Base-by-base conservation (phyloP, 306 rosid genomes). In the Lathyrus oleraceus region DNA sequence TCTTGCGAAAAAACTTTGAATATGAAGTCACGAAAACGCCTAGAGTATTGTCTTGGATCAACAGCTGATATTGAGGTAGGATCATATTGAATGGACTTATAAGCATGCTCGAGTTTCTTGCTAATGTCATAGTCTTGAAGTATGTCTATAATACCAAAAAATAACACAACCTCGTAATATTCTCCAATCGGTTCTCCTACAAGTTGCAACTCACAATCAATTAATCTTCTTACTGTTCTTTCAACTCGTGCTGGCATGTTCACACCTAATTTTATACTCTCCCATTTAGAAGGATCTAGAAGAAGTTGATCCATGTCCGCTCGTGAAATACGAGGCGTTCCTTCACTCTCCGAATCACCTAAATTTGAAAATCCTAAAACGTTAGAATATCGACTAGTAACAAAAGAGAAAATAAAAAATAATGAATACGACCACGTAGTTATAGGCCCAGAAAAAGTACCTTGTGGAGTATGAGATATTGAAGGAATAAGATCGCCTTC, bases 51-150 rank as follows among this genome's bases (percentile, higher is more conserved):
- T 39, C 59, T 87, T 1, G 98, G 98, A 85, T 92, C 98, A 23
- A 92, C 98, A 0, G 96, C 96, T 19, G 96, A 92, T 42, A 92
- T 91, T 13, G 90, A 88, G 19, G 90, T 86, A 10, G 95, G 87
- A 17, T 91, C 97, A 71, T 88, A 86, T 45, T 91, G 97, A 63
- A 91, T 68, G 70, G 97, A 88, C 77, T 91, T 91, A 78, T 92
- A 92, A 2, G 95, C 97, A 81, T 88, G 97, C 71, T 91, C 97
- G 60, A 91, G 89, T 80, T 88, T 91, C 87, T 91, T 91, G 82
- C 88, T 88, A 5, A 90, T 90, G 69, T 90, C 96, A 73, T 90
- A 88, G 78, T 90, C 96, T 71, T 90, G 95, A 76, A 90, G 97
- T 44, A 88, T 88, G 87, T 91, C 97, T 67, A 91, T 91, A 69